Conservation (phyloP, 345 rosid genomes). For the Melaleuca quinquenervia region DNA sequence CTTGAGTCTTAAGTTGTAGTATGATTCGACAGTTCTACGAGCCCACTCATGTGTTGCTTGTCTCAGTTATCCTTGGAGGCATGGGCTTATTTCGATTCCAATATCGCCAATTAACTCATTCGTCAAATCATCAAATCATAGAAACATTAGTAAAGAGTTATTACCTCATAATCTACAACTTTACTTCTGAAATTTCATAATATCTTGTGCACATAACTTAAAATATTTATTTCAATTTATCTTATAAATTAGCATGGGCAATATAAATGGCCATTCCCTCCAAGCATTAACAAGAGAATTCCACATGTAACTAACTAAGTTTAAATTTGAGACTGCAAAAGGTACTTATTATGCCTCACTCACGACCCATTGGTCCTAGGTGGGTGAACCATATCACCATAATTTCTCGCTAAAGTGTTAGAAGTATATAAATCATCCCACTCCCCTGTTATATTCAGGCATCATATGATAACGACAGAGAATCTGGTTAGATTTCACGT, state of each 20-base stretch:
- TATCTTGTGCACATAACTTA: neutral
- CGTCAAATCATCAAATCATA: neutral
- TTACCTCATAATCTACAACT: neutral
- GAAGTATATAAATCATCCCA: neutral
- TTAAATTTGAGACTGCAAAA: neutral
- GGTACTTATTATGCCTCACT: neutral
- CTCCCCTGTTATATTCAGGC: neutral
- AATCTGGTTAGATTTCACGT: neutral
- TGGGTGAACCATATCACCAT: neutral
- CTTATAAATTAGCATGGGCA: no score
- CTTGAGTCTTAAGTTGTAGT: neutral
- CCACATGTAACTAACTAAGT: neutral
- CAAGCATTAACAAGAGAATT: neutral
- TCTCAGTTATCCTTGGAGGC: neutral
- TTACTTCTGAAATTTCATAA: neutral
- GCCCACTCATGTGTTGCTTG: neutral
- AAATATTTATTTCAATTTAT: no score
- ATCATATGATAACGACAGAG: neutral
- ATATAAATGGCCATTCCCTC: neutral
- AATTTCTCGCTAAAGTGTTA: neutral
- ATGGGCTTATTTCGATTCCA: neutral
- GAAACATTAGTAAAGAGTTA: neutral
- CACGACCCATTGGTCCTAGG: neutral
- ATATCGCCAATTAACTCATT: neutral
- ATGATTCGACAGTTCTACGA: neutral